These are phyloP conservation scores for Lumnitzera littorea DNA, from an alignment of 345 rosid species.

Conservation along the genomic window DNA sequence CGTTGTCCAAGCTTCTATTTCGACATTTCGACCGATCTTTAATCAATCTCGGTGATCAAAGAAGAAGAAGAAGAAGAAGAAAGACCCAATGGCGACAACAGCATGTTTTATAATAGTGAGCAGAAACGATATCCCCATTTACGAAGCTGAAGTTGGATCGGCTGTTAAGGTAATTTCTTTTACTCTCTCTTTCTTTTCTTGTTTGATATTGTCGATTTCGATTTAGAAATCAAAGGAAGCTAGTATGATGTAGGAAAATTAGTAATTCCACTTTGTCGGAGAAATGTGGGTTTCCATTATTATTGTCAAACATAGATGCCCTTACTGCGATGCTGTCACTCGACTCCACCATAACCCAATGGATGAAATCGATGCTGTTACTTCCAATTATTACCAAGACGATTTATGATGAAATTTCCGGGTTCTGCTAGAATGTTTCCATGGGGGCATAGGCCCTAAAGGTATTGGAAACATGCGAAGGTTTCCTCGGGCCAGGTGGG, in stretches of 20 bases:
- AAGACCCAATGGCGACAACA: slow-evolving; percentile 54
- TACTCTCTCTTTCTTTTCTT: too few species aligned
- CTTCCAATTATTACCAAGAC: not conserved
- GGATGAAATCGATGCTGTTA: too few species aligned
- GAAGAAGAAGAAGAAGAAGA: not conserved
- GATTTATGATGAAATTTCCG: not conserved
- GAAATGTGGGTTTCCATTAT: too few species aligned
- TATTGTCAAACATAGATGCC: not conserved
- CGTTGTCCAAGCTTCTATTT: too few species aligned
- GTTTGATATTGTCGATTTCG: too few species aligned
- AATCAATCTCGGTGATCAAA: too few species aligned
- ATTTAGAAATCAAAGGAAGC: not conserved
- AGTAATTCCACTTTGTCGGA: too few species aligned
- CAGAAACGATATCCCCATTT: slow-evolving; percentile 87
- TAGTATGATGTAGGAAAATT: not conserved
- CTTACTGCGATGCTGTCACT: not conserved
- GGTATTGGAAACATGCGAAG: too few species aligned
- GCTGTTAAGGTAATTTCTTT: slow-evolving; percentile 49
- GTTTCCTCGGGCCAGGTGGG: too few species aligned
- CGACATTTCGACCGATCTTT: too few species aligned
- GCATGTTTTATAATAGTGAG: slow-evolving; percentile 90
- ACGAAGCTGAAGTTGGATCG: slow-evolving; percentile 96
- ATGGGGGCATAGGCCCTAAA: too few species aligned
- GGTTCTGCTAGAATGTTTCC: not conserved
- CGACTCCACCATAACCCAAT: not conserved